Conservation (phyloP, 495 filamentous ascomycete genomes). For the Niebla homalea region DNA sequence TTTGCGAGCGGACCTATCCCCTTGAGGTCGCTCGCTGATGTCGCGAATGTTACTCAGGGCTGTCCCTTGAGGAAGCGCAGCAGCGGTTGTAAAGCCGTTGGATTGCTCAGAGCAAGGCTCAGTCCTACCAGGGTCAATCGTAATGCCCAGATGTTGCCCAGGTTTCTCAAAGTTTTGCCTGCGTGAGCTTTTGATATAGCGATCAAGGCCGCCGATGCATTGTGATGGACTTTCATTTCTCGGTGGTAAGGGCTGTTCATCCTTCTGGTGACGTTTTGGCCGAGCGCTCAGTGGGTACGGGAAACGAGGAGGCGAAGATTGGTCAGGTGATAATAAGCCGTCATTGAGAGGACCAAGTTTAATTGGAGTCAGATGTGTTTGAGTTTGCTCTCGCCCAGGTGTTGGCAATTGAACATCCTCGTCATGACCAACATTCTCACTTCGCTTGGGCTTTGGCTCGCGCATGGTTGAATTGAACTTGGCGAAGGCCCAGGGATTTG, state of each 20-base stretch:
- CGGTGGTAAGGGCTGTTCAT: no score
- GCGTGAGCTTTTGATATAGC: no score
- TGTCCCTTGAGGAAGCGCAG: conserved; percentile 13
- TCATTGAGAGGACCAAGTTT: no score
- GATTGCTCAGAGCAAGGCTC: neutral
- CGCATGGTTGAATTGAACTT: conserved; percentile 37
- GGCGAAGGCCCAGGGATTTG: conserved; percentile 49
- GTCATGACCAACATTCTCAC: neutral
- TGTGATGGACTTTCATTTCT: no score
- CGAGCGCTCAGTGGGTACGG: conserved; percentile 12
- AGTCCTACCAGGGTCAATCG: neutral
- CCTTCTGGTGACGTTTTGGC: conserved; percentile 1
- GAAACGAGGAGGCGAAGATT: conserved; percentile 5
- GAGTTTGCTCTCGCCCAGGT: conserved; percentile 7
- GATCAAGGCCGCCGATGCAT: no score
- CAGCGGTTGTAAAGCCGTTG: conserved; percentile 12
- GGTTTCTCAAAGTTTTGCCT: no score
- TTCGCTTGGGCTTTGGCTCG: neutral
- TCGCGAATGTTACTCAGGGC: conserved; percentile 17
- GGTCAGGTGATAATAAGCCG: neutral
- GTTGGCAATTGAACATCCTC: conserved; percentile 9
- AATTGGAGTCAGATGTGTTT: no score
- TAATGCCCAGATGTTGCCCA: no score
- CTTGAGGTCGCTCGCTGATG: conserved; percentile 7
- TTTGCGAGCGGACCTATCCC: conserved; percentile 2